Base-by-base conservation (phyloP, 352 stramenopile species). In the Globisporangium radiosum region DNA sequence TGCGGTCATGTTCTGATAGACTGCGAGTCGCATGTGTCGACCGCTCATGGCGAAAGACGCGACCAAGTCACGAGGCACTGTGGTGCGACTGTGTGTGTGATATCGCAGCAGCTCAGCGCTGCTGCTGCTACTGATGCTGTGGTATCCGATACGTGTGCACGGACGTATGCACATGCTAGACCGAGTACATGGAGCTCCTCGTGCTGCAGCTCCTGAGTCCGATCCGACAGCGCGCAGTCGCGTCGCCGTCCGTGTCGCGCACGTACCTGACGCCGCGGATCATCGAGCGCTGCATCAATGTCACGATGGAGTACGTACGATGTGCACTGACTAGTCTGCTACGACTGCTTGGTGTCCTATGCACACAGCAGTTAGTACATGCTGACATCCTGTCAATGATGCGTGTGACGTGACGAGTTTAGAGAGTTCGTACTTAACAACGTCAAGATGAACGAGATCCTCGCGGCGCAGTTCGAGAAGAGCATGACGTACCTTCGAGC, bases 231-330 rank as follows among this genome's bases (percentile, higher is more conserved):
- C 71, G 73, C 17, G 67, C 77, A 37, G n/a, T 82, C 38, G 61
- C 56, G 36, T 53, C 70, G 10, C 75, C 75, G n/a, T 83, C 76
- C 5, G 37, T 53, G 15, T 81, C 76, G 5, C 65, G 69, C 9
- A 54, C 58, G 39, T 78, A 86, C 42, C 59, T 88, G 40, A 69
- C 81, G 19, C 78, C 78, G 11, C 59, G 61, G 36, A n/a, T 88
- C 7, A 44, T 87, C 37, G 78, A 88, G 49, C 71, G 75, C 50
- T 85, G 78, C 54, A 81, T 87, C 53, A 69, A 52, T 38, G 71
- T 82, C n/a, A 61, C 54, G 0, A 81, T 87, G 52, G 67, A 85
- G 78, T 87, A 64, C 51, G 74, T 76, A 39, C 33, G 8, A 10
- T 51, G 14, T 4, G 33, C 19, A 9, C 14, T 53, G 25, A 14